phyloP scores from a whole-genome alignment of 768 basidiomycete genomes.

The Grammothele lineata region DNA sequence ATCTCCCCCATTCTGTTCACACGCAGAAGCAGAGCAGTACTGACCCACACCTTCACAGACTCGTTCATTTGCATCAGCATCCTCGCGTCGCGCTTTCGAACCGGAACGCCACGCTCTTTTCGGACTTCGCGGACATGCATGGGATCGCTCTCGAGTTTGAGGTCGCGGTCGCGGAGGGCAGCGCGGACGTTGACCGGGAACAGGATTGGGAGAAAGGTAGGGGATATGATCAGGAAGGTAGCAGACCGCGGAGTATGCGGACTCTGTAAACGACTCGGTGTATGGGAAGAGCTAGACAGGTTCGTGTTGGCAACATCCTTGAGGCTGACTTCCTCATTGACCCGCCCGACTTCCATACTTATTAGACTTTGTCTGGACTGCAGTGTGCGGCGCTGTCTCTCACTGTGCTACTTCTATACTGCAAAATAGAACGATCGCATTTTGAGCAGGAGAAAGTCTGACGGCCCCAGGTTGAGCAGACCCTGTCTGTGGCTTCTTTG shows the following conservation, averaged over 20 bases:
- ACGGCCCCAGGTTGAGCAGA: too few species aligned
- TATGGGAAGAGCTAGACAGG: too few species aligned
- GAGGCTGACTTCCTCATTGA: too few species aligned
- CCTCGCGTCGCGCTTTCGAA: slow-evolving; percentile 68
- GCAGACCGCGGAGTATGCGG: slow-evolving; percentile 65
- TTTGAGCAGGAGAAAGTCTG: too few species aligned
- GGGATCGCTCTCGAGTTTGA: slow-evolving; percentile 76
- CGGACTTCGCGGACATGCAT: slow-evolving; percentile 72
- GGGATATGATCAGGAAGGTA: slow-evolving; percentile 43
- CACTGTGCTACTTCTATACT: too few species aligned
- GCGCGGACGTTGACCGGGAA: slow-evolving; percentile 53
- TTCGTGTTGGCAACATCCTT: too few species aligned
- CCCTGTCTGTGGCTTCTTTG: too few species aligned
- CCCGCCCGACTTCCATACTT: too few species aligned
- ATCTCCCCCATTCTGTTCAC: neutral
- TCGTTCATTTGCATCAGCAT: slow-evolving; percentile 84
- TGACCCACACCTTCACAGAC: slow-evolving; percentile 31
- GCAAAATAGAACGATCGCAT: too few species aligned
- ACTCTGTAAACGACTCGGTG: slow-evolving; percentile 55
- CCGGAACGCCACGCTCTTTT: slow-evolving; percentile 67
- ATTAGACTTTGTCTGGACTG: too few species aligned
- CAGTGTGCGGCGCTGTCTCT: too few species aligned
- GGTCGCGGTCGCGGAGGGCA: slow-evolving; percentile 72
- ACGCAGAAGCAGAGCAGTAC: neutral
- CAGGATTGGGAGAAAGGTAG: slow-evolving; percentile 54